phyloP scores from a whole-genome alignment of 2,329 filamentous ascomycete genomes.

The Aureobasidium sp. region DNA sequence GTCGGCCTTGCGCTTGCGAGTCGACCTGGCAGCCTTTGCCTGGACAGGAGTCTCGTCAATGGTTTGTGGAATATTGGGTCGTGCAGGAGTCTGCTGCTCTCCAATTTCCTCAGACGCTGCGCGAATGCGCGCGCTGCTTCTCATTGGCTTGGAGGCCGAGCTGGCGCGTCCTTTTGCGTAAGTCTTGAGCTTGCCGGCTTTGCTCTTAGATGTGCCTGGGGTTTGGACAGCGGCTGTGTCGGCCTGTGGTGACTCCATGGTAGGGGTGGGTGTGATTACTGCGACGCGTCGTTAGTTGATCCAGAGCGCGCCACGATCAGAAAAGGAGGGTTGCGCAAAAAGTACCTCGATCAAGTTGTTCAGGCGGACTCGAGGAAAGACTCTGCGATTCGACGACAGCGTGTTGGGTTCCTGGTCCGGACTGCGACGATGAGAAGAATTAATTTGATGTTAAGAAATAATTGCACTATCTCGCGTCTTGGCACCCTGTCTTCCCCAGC shows the following conservation, averaged over 20 bases:
- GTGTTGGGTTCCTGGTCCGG: background rate
- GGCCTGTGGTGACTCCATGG: slow-evolving; percentile 2
- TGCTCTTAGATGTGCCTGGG: slow-evolving; percentile 1
- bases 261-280: background rate
- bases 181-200: slow-evolving; percentile 9
- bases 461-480: background rate
- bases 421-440: slow-evolving; percentile 3
- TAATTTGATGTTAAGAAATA: background rate
- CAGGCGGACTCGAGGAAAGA: background rate
- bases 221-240: background rate
- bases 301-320: background rate
- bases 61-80: slow-evolving; percentile 3
- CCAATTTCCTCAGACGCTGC: background rate
- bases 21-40: slow-evolving; percentile 1
- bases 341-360: background rate
- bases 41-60: slow-evolving; percentile 4
- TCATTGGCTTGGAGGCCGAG: slow-evolving; percentile 1
- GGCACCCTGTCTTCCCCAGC: background rate
- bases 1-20: background rate
- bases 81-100: background rate
- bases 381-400: background rate
- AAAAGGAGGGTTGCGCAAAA: background rate
- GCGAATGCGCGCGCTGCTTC: slow-evolving; percentile 7
- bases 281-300: slow-evolving; percentile 9
- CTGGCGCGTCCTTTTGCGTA: slow-evolving; percentile 5